Conservation (phyloP, 2,329 filamentous ascomycete species). For the Ophiocordyceps camponoti-saundersi region DNA sequence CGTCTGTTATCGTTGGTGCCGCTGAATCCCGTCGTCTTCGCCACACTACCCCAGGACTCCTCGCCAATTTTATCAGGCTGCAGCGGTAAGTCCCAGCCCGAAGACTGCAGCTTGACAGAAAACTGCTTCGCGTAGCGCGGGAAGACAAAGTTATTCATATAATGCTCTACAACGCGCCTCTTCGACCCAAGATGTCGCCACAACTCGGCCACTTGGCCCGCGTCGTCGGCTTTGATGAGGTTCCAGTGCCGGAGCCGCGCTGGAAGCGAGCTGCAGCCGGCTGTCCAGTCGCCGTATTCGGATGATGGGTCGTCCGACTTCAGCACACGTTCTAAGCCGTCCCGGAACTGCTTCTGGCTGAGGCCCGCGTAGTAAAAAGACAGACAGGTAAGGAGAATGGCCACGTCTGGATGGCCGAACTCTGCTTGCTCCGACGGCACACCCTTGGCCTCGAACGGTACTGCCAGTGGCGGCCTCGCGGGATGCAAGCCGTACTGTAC, state of each 20-base stretch:
- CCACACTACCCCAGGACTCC: slow-evolving; percentile 4
- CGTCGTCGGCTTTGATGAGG: slow-evolving; percentile 41
- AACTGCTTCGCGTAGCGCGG: slow-evolving; percentile 49
- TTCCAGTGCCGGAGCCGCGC: slow-evolving; percentile 32
- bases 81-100: slow-evolving; percentile 51
- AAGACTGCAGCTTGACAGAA: slow-evolving; percentile 42
- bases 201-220: slow-evolving; percentile 28
- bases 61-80: slow-evolving; percentile 5
- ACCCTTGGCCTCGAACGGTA: neutral
- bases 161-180: slow-evolving; percentile 39
- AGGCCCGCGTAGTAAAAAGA: slow-evolving; percentile 51
- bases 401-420: slow-evolving; percentile 42
- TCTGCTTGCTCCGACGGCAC: slow-evolving; percentile 1
- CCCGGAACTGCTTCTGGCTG: slow-evolving; percentile 7
- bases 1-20: slow-evolving; percentile 51
- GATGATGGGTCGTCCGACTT: slow-evolving; percentile 34
- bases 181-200: slow-evolving; percentile 32
- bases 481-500: slow-evolving; percentile 47
- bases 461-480: slow-evolving; percentile 13
- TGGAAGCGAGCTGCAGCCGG: slow-evolving; percentile 22
- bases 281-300: slow-evolving; percentile 35
- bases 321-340: slow-evolving; percentile 30
- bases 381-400: slow-evolving; percentile 47
- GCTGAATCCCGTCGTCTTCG: slow-evolving; percentile 47
- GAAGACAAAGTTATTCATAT: slow-evolving; percentile 46